Conservation (phyloP, 805 yeast genomes). For the Ascoidea rubescens region DNA sequence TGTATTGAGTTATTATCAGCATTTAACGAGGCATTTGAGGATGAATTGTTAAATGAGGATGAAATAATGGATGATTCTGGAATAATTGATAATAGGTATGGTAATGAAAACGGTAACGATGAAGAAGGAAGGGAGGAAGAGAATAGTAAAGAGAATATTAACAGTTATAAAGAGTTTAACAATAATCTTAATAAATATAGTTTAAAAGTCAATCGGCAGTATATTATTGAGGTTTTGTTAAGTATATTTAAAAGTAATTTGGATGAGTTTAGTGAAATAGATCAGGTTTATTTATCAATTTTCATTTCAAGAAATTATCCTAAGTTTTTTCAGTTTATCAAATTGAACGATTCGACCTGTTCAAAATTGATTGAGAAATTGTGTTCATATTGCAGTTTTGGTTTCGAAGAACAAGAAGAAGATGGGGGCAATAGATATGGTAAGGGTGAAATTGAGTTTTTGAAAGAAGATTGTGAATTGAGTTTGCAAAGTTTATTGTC, state of each 20-base stretch:
- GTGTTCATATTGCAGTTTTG: constrained; percentile 24
- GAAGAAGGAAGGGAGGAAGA: not conserved
- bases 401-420: constrained; percentile 1
- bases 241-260: constrained; percentile 34
- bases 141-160: constrained; percentile 1
- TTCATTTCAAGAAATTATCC: constrained; percentile 74
- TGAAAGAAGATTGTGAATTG: constrained; percentile 52
- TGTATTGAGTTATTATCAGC: constrained; percentile 49
- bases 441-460: constrained; percentile 8
- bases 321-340: constrained; percentile 72
- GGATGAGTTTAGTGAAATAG: constrained; percentile 18
- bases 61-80: constrained; percentile 10
- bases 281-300: constrained; percentile 32
- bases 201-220: constrained; percentile 49
- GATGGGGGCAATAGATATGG: too few relatives aligned
- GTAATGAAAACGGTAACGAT: constrained; percentile 10
- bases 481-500: constrained; percentile 65
- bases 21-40: constrained; percentile 77
- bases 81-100: too few relatives aligned
- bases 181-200: constrained; percentile 15
- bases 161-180: constrained; percentile 3
- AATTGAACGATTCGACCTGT: constrained; percentile 48
- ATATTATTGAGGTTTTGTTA: constrained; percentile 56
- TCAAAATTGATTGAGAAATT: constrained; percentile 33
- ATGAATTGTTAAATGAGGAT: constrained; percentile 55